Evolutionary conservation across 1,139 yeast species (phyloP), one percentile per base, ranked within the genome.

Genomic region (Pichia kudriavzevii): DNA sequence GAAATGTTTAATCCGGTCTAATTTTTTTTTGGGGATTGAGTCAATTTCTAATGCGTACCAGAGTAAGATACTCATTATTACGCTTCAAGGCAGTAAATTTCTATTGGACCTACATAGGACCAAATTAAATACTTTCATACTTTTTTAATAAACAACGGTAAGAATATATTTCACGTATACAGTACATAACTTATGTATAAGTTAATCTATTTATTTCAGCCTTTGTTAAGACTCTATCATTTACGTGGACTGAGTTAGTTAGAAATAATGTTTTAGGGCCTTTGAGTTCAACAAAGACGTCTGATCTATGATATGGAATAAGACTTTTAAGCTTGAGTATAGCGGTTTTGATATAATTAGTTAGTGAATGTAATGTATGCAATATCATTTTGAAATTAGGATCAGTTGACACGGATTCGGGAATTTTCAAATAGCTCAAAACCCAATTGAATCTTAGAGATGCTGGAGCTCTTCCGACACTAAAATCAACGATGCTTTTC

Each of bases 231-330:
- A 47, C 30, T 10, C 37, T 43, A 28, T 46, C 46, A 29, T 46
- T 42, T 8, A 49, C 31, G 13, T 46, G 46, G 13, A 51, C 39
- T 8, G 47, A 41, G 31, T 54, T 50, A 12, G 48, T 44, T 4
- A 54, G 20, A 27, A 53, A 36, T n/a, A 54, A 16, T 1, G 53
- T 53, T 28, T 44, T 50, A 7, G 59, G 59, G 11, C 59, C 59
- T 11, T 42, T 41, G 2, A 40, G 5, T 13, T 35, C 36, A 16
- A 40, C 14, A 18, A 40, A 40, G 4, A 27, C 5, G 2, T 34
- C 39, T 15, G 26, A 12, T 10, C 24, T 30, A 13, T 36, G 14
- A 7, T 15, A n/a, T 4, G 35, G 22, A 9, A 27, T 9, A 9
- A 8, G 9, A 7, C 13, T 15, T n/a, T 13, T 30, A 6, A 24